Evolutionary conservation across 2,329 filamentous ascomycete genomes (phyloP).

Genomic region (Escovopsis sp.): DNA sequence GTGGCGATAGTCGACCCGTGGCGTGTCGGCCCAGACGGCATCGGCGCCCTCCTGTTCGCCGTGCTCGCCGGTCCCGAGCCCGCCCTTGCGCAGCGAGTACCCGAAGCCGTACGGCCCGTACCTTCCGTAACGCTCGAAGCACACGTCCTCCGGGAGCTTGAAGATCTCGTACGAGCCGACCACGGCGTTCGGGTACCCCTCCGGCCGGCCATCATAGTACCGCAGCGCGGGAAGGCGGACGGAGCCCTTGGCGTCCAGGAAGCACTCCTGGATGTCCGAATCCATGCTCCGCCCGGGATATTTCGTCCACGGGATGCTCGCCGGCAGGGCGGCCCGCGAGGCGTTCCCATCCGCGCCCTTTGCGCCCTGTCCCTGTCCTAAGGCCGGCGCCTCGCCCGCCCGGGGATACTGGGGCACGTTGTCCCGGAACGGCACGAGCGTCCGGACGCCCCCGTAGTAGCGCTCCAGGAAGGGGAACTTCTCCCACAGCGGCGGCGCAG

Average conservation of each 20-base stretch:
- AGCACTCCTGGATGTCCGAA: constrained; percentile 54
- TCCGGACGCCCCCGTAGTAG: constrained; percentile 79
- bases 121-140: constrained; percentile 83
- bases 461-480: constrained; percentile 70
- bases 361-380: constrained; percentile 3
- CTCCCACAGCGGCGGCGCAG: constrained; percentile 64
- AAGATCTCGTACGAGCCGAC: constrained; percentile 79
- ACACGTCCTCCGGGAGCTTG: constrained; percentile 68
- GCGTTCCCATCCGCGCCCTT: background rate
- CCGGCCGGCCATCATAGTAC: constrained; percentile 63
- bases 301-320: constrained; percentile 21
- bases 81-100: constrained; percentile 65
- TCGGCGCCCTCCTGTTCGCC: constrained; percentile 73
- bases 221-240: constrained; percentile 55
- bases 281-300: constrained; percentile 27
- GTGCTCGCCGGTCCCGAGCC: constrained; percentile 71
- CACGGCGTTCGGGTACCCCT: constrained; percentile 70
- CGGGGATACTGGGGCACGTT: constrained; percentile 73
- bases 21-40: constrained; percentile 55
- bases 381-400: constrained; percentile 35
- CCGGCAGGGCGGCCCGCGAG: constrained; percentile 10
- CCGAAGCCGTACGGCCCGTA: constrained; percentile 83
- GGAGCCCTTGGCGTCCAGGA: constrained; percentile 52
- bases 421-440: constrained; percentile 46
- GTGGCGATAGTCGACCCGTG: constrained; percentile 61